These are phyloP conservation scores for Dendrobium huoshanense DNA, from an alignment of 106 monocot species.

Conservation along the genomic window DNA sequence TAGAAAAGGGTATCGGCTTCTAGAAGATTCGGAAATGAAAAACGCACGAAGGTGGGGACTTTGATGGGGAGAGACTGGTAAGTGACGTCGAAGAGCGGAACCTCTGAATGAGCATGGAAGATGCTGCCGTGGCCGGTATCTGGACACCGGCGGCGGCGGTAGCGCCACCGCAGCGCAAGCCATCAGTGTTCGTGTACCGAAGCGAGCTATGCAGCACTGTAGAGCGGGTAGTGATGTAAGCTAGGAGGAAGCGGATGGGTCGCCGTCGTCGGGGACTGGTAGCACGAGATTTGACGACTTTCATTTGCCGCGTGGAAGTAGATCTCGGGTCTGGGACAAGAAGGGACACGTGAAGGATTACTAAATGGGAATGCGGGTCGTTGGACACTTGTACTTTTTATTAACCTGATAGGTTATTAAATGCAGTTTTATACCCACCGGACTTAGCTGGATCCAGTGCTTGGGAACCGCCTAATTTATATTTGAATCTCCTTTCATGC, in stretches of 20 bases:
- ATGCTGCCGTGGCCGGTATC: neutral
- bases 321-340: neutral
- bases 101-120: neutral
- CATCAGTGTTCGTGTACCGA: neutral
- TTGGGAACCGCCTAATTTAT: too few species aligned
- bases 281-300: too few species aligned
- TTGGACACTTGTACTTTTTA: too few species aligned
- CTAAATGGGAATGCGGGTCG: too few species aligned
- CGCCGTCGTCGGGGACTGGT: neutral
- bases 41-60: neutral
- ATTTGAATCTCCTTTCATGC: too few species aligned
- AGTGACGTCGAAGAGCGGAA: neutral
- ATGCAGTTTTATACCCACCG: too few species aligned
- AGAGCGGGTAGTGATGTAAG: neutral
- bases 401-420: too few species aligned
- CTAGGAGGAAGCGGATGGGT: neutral
- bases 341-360: neutral
- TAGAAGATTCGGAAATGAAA: neutral
- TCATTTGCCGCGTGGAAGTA: neutral
- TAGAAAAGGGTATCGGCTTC: neutral
- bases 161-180: neutral
- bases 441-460: too few species aligned
- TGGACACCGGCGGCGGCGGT: neutral
- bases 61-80: neutral
- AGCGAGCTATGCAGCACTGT: neutral